Evolutionary conservation across 148 eudicot species (phyloP).

Genomic region (Rhododendron henanense): DNA sequence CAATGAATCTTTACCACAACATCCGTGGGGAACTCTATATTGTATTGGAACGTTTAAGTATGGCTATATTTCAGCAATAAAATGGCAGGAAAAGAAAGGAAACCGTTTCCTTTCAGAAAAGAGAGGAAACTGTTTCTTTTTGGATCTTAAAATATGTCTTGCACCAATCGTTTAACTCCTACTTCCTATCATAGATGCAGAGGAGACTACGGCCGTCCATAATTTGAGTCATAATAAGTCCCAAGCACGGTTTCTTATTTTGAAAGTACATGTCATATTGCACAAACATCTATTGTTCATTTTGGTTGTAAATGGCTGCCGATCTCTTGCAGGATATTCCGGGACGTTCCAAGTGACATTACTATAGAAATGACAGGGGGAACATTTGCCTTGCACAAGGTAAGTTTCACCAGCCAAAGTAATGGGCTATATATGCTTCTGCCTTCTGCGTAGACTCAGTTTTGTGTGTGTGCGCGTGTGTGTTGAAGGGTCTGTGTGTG

Average conservation of each 20-base stretch:
- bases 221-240: background rate
- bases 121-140: background rate
- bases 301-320: conserved; percentile 3
- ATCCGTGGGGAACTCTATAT: background rate
- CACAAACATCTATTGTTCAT: background rate
- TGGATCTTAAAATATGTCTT: background rate
- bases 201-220: background rate
- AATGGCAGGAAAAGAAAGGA: background rate
- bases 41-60: background rate
- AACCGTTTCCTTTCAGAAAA: background rate
- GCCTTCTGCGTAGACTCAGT: background rate
- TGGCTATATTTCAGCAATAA: background rate
- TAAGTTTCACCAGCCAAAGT: conserved; percentile 21
- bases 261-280: background rate
- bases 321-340: conserved; percentile 71
- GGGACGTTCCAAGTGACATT: conserved; percentile 94
- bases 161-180: background rate
- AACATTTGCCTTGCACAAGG: conserved; percentile 83
- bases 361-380: conserved; percentile 73
- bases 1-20: background rate
- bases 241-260: background rate
- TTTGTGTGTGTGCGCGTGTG: background rate
- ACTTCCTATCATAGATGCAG: background rate
- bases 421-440: background rate
- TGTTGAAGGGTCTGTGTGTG: background rate